Percentiles rank a stretch among this genome's conserved stretches.
Conservation (phyloP, 2,329 filamentous ascomycete genomes). For the Aspergillus sp. region DNA sequence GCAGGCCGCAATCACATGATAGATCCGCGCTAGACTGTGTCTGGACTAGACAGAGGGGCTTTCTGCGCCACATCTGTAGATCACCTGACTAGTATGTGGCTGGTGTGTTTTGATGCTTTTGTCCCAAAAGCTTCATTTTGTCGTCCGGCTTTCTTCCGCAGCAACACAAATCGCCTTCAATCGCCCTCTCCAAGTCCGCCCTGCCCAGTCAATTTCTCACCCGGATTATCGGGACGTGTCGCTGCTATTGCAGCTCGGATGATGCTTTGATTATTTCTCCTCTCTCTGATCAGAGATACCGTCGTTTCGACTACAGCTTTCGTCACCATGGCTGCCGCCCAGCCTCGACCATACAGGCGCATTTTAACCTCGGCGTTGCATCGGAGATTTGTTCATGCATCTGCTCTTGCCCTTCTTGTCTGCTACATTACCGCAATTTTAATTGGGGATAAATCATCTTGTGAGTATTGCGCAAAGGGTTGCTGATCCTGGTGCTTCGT, state of each 20-base stretch:
- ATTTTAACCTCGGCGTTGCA: slow-evolving; percentile 87
- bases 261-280: slow-evolving; percentile 7
- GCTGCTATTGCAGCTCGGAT: not conserved
- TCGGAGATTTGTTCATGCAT: slow-evolving; percentile 76
- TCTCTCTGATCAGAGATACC: slow-evolving; percentile 17
- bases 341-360: slow-evolving; percentile 65
- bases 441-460: slow-evolving; percentile 64
- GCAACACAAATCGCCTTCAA: slow-evolving; percentile 4
- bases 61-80: not conserved
- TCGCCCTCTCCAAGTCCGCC: not conserved
- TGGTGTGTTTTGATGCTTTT: slow-evolving; percentile 32
- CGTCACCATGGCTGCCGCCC: slow-evolving; percentile 33
- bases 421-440: slow-evolving; percentile 70
- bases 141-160: slow-evolving; percentile 11
- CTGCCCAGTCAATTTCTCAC: too few species aligned
- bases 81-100: slow-evolving; percentile 24
- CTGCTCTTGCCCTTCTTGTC: slow-evolving; percentile 61
- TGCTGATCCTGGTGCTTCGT: not conserved
- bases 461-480: slow-evolving; percentile 45
- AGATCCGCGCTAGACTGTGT: slow-evolving; percentile 7
- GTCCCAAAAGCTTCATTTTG: slow-evolving; percentile 21
- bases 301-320: slow-evolving; percentile 17
- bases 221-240: too few species aligned
- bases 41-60: slow-evolving; percentile 6
- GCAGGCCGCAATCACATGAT: slow-evolving; percentile 27